phyloP scores from a whole-genome alignment of 352 stramenopile species.

The Phytophthora cajani region DNA sequence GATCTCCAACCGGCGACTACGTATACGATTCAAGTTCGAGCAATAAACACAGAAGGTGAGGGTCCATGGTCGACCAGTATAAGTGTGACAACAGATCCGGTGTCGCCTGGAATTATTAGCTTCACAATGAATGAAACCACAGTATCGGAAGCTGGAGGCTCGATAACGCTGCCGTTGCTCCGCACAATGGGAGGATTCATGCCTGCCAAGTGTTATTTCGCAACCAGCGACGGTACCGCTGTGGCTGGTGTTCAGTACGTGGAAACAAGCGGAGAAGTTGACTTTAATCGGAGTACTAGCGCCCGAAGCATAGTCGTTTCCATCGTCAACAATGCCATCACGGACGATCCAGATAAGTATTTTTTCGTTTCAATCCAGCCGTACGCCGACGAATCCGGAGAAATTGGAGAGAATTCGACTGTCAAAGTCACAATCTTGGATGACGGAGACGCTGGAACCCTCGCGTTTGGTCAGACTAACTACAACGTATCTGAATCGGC shows the following conservation, averaged over 20 bases:
- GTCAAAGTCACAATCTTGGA: conserved; percentile 49
- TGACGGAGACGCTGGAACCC: conserved; percentile 52
- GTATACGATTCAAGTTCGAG: conserved; percentile 47
- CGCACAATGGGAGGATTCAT: conserved; percentile 47
- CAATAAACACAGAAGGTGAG: conserved; percentile 21
- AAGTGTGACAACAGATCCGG: conserved; percentile 46
- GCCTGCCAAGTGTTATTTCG: conserved; percentile 42
- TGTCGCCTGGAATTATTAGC: conserved; percentile 53
- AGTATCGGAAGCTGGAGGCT: conserved; percentile 36
- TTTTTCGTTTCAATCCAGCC: conserved; percentile 50
- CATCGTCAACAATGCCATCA: conserved; percentile 61
- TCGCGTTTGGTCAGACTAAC: conserved; percentile 40
- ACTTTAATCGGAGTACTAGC: conserved; percentile 35
- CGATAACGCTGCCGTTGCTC: conserved; percentile 24
- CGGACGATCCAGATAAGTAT: conserved; percentile 51
- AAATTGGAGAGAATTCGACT: conserved; percentile 30
- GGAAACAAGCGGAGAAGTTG: conserved; percentile 22
- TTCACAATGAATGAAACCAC: conserved; percentile 25
- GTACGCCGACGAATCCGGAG: conserved; percentile 32
- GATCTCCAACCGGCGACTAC: conserved; percentile 30
- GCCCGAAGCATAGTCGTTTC: conserved; percentile 33
- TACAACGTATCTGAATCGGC: conserved; percentile 45
- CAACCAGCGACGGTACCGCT: conserved; percentile 46
- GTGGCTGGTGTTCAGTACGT: conserved; percentile 40
- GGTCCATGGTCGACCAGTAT: conserved; percentile 44